Base-by-base conservation (phyloP, 176 grass and related monocot genomes). In the Bothriochloa decipiens region DNA sequence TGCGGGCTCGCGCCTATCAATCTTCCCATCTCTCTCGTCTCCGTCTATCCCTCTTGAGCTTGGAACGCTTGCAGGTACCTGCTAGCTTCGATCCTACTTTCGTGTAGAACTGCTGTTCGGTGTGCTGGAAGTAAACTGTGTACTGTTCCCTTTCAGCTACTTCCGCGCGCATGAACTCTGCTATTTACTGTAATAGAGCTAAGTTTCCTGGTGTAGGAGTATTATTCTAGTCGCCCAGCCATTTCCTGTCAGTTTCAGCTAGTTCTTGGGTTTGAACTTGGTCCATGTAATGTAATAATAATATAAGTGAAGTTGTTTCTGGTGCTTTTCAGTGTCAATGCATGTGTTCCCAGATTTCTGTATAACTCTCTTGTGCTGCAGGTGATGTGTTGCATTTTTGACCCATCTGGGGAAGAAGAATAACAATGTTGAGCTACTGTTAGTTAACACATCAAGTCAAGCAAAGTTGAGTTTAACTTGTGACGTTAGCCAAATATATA, bases 11-110 rank as follows among this genome's bases (percentile, higher is more conserved):
- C 41, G 1, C 25, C 74, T 88, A 53, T 32, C 74, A 43, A 41
- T 72, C 32, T 74, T 78, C n/a, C 23, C 66, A 83, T 32, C 29
- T 0, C 0, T 16, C 25, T 0, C 0, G 0, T 55, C 41, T 7
- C 23, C 16, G 74, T 88, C 86, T 88, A 88, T 88, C 86, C 86
- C 86, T 88, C 86, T 88, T 88, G 86, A 88, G 86, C 86, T 88
- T 71, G 65, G 70, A 36, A 65, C 32, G 11, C 28, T 39, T 6
- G 53, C 13, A 20, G 7, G 5, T 45, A 65, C 1, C 8, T 58
- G 20, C 70, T 5, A 20, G 52, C n/a, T 25, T 46, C 35, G 35
- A 2, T 42, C n/a, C 14, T 22, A 25, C 25, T 11, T n/a, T 22
- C 15, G 5, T 12, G 40, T 22, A 45, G 16, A 1, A 6, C 29